Conservation (phyloP, 1,139 yeast species). For the Hyphopichia buzzinii region DNA sequence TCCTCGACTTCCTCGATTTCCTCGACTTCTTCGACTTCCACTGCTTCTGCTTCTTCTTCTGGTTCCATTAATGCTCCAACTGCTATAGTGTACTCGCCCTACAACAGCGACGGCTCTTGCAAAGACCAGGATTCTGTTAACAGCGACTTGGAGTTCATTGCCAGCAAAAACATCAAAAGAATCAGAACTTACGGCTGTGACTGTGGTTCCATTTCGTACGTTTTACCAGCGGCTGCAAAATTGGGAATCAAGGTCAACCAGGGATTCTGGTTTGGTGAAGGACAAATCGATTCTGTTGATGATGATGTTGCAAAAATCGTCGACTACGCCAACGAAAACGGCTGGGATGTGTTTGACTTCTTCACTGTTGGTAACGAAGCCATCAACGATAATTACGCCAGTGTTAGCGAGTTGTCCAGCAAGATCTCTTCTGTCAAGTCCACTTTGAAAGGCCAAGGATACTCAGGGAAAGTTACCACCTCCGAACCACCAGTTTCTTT, state of each 20-base stretch:
- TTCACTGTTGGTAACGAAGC: conserved; percentile 91
- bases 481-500: conserved; percentile 86
- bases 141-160: conserved; percentile 58
- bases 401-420: conserved; percentile 55
- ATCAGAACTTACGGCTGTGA: conserved; percentile 85
- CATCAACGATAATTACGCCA: conserved; percentile 55
- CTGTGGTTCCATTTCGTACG: conserved; percentile 65
- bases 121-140: conserved; percentile 53
- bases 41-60: conserved; percentile 10
- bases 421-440: conserved; percentile 66
- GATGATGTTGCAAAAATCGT: conserved; percentile 54
- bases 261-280: conserved; percentile 73
- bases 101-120: conserved; percentile 64
- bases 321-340: conserved; percentile 46
- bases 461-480: conserved; percentile 72
- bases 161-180: conserved; percentile 57
- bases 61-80: conserved; percentile 40
- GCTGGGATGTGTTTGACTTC: conserved; percentile 70
- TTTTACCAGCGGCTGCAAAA: conserved; percentile 57
- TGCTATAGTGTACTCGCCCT: conserved; percentile 78
- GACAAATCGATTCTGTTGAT: conserved; percentile 62
- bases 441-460: conserved; percentile 64
- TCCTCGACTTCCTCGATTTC: conserved; percentile 17
- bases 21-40: conserved; percentile 9
- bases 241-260: conserved; percentile 76